Conservation (phyloP, 148 eudicot species). For the Rhododendron ferrugineum region DNA sequence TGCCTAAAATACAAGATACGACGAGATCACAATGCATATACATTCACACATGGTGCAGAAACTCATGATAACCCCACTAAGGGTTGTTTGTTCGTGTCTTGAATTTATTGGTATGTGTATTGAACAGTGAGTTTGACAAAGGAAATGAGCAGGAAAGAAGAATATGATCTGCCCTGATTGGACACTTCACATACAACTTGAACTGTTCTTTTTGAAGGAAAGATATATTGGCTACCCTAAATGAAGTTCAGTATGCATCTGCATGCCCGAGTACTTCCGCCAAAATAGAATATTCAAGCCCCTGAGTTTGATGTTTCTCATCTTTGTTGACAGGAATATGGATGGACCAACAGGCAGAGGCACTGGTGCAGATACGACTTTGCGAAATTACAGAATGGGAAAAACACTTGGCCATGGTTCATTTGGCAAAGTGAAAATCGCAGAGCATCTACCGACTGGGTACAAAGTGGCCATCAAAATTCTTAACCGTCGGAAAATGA, state of each 20-base stretch:
- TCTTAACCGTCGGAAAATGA: conserved; percentile 37
- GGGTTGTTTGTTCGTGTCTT: background rate
- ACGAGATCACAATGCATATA: too few species aligned
- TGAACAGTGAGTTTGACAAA: background rate
- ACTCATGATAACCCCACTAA: background rate
- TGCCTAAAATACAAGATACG: too few species aligned
- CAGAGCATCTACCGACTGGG: conserved; percentile 27
- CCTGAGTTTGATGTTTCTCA: background rate
- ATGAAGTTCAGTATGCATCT: background rate
- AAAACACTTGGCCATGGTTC: conserved; percentile 40
- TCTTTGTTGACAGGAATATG: conserved; percentile 17
- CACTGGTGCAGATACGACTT: conserved; percentile 9
- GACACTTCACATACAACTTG: background rate
- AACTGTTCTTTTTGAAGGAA: conserved; percentile 5
- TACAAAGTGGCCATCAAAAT: conserved; percentile 38
- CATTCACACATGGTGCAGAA: background rate
- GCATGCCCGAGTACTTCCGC: background rate
- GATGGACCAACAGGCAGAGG: conserved; percentile 16
- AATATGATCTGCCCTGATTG: background rate
- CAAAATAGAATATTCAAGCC: background rate
- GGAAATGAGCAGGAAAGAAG: conserved; percentile 5
- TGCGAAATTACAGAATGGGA: conserved; percentile 28
- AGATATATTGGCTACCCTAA: background rate
- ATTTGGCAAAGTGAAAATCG: conserved; percentile 38
- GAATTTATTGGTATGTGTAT: background rate